Percentiles rank a stretch among this genome's conserved stretches.
phyloP scores from a whole-genome alignment of 192 early-diverging fungal species.

The Lunasporangiospora selenospora region DNA sequence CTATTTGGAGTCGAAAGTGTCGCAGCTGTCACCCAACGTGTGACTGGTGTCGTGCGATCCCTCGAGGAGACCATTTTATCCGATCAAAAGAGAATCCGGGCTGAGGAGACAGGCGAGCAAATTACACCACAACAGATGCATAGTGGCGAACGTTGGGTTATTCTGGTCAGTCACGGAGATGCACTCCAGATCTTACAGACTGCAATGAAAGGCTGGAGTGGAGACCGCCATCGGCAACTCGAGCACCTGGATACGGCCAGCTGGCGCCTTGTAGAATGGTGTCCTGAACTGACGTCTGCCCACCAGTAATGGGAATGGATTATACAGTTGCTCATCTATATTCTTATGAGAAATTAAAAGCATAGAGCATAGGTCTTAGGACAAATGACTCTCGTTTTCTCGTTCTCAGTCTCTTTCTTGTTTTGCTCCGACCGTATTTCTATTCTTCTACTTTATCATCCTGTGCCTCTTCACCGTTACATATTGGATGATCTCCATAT shows the following conservation, averaged over 20 bases:
- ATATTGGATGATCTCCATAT: too few relatives aligned
- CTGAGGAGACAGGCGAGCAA: background rate
- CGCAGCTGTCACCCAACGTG: conserved; percentile 13
- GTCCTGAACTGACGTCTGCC: conserved; percentile 6
- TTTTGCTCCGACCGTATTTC: too few relatives aligned
- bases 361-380: too few relatives aligned
- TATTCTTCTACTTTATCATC: too few relatives aligned
- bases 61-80: conserved; percentile 5
- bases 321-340: too few relatives aligned
- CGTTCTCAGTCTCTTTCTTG: too few relatives aligned
- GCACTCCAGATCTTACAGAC: conserved; percentile 58
- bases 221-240: conserved; percentile 54
- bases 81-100: conserved; percentile 5
- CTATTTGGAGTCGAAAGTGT: conserved; percentile 39
- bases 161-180: conserved; percentile 62
- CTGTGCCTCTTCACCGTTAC: too few relatives aligned
- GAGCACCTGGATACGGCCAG: conserved; percentile 54
- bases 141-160: conserved; percentile 29
- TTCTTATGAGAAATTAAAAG: too few relatives aligned
- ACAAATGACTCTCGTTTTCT: too few relatives aligned
- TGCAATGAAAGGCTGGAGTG: conserved; percentile 49
- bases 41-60: conserved; percentile 13
- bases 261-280: conserved; percentile 46
- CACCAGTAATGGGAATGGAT: too few relatives aligned
- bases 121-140: background rate